Evolutionary conservation across 2,329 filamentous ascomycete genomes (phyloP).

Genomic region (Monosporascus ibericus): DNA sequence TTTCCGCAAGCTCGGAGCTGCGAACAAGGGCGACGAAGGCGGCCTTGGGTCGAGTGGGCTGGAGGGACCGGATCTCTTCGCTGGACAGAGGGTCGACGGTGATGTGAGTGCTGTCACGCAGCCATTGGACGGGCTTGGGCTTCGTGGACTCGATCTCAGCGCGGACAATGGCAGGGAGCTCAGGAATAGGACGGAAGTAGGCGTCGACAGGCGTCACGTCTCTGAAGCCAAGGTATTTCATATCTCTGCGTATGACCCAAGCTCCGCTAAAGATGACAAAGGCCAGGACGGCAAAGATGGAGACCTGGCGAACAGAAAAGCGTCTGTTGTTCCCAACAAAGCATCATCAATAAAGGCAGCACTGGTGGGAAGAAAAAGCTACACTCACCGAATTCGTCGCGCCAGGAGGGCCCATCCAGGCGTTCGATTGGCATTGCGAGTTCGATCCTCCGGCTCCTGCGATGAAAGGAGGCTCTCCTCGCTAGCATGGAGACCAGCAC

Average conservation of each 20-base stretch:
- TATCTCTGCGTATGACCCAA: constrained; percentile 15
- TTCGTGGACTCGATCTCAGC: neutral
- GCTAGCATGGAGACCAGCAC: no score
- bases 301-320: constrained; percentile 16
- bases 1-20: constrained; percentile 62
- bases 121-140: constrained; percentile 19
- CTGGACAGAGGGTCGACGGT: constrained; percentile 11
- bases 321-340: constrained; percentile 11
- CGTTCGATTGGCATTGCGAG: constrained; percentile 8
- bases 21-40: constrained; percentile 62
- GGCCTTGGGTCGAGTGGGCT: constrained; percentile 27
- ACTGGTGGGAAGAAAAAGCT: neutral
- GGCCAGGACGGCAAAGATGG: constrained; percentile 11
- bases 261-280: constrained; percentile 14
- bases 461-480: neutral
- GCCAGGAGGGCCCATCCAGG: constrained; percentile 11
- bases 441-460: constrained; percentile 4
- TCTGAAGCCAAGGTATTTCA: constrained; percentile 5
- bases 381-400: constrained; percentile 19
- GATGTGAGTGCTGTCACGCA: constrained; percentile 20
- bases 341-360: constrained; percentile 19
- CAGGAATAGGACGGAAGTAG: constrained; percentile 18
- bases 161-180: constrained; percentile 7
- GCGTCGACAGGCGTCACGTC: constrained; percentile 12
- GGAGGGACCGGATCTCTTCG: constrained; percentile 10